phyloP scores from a whole-genome alignment of 306 rosid species.

The Phaseolus lunatus region DNA sequence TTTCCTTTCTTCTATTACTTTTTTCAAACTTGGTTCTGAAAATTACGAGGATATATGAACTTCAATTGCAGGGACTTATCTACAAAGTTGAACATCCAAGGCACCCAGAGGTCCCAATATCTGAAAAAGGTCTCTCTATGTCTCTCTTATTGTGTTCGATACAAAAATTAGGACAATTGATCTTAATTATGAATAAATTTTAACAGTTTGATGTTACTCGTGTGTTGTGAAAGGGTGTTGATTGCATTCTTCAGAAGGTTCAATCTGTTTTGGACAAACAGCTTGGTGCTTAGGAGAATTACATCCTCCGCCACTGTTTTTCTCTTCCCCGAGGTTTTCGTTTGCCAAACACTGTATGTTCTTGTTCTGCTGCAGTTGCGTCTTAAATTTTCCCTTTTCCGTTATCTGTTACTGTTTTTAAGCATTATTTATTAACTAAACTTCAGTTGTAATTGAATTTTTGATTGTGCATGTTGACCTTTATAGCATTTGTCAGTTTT shows the following conservation, averaged over 20 bases:
- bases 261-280: constrained; percentile 69
- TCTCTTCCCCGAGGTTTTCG: constrained; percentile 71
- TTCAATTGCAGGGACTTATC: constrained; percentile 68
- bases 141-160: neutral
- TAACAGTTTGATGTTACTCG: neutral
- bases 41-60: neutral
- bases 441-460: too few species aligned
- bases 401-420: neutral
- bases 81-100: constrained; percentile 49
- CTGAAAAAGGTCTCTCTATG: constrained; percentile 54
- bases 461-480: too few species aligned
- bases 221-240: constrained; percentile 60
- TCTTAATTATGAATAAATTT: neutral
- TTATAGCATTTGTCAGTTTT: too few species aligned
- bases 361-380: neutral
- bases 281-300: constrained; percentile 81
- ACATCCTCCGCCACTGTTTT: constrained; percentile 73
- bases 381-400: neutral
- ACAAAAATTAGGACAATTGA: neutral
- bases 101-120: constrained; percentile 64
- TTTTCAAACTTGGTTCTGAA: neutral
- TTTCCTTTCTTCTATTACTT: neutral
- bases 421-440: neutral
- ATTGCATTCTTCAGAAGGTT: constrained; percentile 51
- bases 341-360: constrained; percentile 65